phyloP scores from a whole-genome alignment of 2,329 filamentous ascomycete genomes.

The Neofusicoccum kwambonambiense region DNA sequence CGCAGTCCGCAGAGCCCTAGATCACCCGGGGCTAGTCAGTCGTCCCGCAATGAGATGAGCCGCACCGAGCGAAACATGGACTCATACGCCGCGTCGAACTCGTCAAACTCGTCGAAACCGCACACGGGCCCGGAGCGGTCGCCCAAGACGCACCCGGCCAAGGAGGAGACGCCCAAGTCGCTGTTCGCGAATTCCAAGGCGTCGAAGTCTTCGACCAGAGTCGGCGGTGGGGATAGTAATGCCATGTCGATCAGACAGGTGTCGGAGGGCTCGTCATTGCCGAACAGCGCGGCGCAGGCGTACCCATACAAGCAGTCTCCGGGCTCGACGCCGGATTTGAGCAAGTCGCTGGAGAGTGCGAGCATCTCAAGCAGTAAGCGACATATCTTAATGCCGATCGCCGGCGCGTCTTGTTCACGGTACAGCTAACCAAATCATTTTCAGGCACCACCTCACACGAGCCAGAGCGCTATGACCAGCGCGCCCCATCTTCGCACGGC shows the following conservation, averaged over 20 bases:
- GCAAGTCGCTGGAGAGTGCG: conserved; percentile 32
- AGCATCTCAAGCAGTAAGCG: conserved; percentile 19
- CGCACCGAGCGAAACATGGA: conserved; percentile 10
- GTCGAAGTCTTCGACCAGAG: conserved; percentile 46
- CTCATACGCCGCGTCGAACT: neutral
- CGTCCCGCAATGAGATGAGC: conserved; percentile 18
- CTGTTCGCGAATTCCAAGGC: conserved; percentile 52
- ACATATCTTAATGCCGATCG: conserved; percentile 9
- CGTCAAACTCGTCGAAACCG: neutral
- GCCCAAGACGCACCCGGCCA: conserved; percentile 30
- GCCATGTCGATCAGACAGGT: conserved; percentile 30
- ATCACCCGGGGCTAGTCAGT: conserved; percentile 19
- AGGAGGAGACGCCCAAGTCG: conserved; percentile 38
- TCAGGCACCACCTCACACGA: conserved; percentile 16
- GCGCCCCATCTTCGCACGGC: conserved; percentile 13
- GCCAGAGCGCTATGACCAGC: conserved; percentile 16
- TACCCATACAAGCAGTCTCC: conserved; percentile 42
- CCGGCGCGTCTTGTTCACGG: neutral
- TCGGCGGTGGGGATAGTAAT: conserved; percentile 20
- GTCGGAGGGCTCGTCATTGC: conserved; percentile 32
- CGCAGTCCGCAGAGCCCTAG: conserved; percentile 33
- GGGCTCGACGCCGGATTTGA: conserved; percentile 51
- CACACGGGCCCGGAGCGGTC: conserved; percentile 6
- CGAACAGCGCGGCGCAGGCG: conserved; percentile 42
- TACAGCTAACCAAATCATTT: neutral